These are phyloP conservation scores for Byssochlamys sp. DNA, from an alignment of 2,329 filamentous ascomycete species.

Conservation along the genomic window DNA sequence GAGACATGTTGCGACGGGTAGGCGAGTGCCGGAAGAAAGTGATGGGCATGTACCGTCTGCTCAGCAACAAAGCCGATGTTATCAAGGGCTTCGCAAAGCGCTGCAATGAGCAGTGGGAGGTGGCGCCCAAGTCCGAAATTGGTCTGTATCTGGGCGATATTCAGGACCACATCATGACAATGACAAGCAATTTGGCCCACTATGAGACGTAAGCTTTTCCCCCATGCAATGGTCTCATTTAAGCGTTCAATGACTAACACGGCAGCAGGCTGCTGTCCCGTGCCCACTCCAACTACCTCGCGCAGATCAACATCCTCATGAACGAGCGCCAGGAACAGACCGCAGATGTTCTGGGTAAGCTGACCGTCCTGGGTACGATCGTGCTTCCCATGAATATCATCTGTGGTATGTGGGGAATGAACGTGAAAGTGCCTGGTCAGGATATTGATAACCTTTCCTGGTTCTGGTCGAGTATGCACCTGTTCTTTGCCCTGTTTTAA, in stretches of 20 bases:
- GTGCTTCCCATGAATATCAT: slow-evolving; percentile 98
- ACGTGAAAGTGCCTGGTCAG: slow-evolving; percentile 90
- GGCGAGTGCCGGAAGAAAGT: slow-evolving; percentile 94
- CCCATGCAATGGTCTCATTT: neutral
- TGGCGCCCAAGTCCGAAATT: slow-evolving; percentile 88
- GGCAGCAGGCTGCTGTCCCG: slow-evolving; percentile 66
- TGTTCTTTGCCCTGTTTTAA: slow-evolving; percentile 2
- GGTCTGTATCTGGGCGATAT: slow-evolving; percentile 97
- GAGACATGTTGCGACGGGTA: slow-evolving; percentile 84
- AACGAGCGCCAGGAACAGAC: slow-evolving; percentile 95
- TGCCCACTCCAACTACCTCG: slow-evolving; percentile 94
- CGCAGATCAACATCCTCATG: slow-evolving; percentile 98
- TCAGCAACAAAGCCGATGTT: slow-evolving; percentile 96
- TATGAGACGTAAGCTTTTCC: slow-evolving; percentile 71
- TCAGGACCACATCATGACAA: slow-evolving; percentile 97
- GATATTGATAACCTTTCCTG: slow-evolving; percentile 67
- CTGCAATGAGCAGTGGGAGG: slow-evolving; percentile 96
- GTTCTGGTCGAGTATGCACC: slow-evolving; percentile 53
- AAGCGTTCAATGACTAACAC: neutral
- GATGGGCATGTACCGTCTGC: slow-evolving; percentile 83
- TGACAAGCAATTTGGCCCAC: slow-evolving; percentile 91
- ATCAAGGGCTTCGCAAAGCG: slow-evolving; percentile 98
- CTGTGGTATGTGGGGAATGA: slow-evolving; percentile 98
- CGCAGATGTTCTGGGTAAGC: slow-evolving; percentile 83
- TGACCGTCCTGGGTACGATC: slow-evolving; percentile 92